A percentile compares a stretch with the other conserved stretches of the same genome.
These are phyloP conservation scores for Truncatella angustata DNA, from an alignment of 2,329 filamentous ascomycete genomes.

Conservation along the genomic window DNA sequence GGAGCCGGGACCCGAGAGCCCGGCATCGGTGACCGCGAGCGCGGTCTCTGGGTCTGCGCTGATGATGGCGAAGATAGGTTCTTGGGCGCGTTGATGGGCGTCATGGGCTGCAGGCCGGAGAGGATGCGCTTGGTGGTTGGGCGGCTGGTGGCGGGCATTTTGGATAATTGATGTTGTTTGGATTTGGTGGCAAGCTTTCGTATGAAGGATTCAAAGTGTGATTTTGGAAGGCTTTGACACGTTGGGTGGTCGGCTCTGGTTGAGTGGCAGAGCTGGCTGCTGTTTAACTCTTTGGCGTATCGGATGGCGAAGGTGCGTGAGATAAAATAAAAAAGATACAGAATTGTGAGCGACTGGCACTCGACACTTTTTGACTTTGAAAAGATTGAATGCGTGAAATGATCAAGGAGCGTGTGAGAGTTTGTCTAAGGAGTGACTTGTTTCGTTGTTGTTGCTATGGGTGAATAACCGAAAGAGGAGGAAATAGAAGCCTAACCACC, in stretches of 20 bases:
- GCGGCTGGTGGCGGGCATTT: constrained; percentile 3
- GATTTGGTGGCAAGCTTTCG: neutral
- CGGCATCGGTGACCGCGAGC: constrained; percentile 5
- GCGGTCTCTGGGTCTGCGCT: neutral
- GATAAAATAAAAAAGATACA: neutral
- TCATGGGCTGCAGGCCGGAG: constrained; percentile 2
- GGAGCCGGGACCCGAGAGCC: constrained; percentile 6
- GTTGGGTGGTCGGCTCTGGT: neutral
- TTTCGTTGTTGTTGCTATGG: neutral
- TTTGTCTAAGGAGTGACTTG: neutral
- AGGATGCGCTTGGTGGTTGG: constrained; percentile 6
- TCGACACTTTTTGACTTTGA: too few species aligned
- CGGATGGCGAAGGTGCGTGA: constrained; percentile 1
- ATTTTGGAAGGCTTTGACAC: neutral
- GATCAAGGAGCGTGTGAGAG: constrained; percentile 1
- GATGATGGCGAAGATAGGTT: neutral
- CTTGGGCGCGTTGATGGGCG: constrained; percentile 4
- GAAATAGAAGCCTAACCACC: neutral
- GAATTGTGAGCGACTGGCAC: neutral
- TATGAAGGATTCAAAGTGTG: neutral
- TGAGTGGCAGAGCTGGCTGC: constrained; percentile 1
- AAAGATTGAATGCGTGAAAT: neutral
- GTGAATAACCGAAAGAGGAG: constrained; percentile 2
- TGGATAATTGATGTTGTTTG: neutral
- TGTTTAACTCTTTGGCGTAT: neutral